Conservation (phyloP, 2,329 filamentous ascomycete genomes). For the Aspergillus ruber region DNA sequence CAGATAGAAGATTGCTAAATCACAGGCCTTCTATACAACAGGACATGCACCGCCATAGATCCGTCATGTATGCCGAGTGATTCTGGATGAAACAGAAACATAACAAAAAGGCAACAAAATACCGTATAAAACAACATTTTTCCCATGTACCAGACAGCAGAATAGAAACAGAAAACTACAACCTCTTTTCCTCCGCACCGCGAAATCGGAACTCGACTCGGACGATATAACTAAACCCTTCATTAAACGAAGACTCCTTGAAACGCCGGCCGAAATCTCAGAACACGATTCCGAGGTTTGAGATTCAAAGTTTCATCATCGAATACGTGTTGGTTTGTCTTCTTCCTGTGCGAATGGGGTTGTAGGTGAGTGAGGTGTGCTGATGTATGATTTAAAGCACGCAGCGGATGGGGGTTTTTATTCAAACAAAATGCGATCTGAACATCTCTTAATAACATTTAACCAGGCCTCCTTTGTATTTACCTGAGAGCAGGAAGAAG, state of each 20-base stretch:
- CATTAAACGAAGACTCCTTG: slow-evolving; percentile 61
- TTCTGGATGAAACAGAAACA: no score
- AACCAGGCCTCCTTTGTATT: no score
- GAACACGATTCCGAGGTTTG: slow-evolving; percentile 68
- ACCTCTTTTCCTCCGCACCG: slow-evolving; percentile 60
- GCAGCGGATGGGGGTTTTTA: slow-evolving; percentile 69
- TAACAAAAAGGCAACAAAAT: not conserved
- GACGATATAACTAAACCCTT: slow-evolving; percentile 78
- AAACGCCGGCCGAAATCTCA: slow-evolving; percentile 66
- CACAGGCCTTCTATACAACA: no score
- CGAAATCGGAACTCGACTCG: slow-evolving; percentile 69
- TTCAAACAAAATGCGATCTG: no score
- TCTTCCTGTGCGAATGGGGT: slow-evolving; percentile 1
- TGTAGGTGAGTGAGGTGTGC: slow-evolving; percentile 18
- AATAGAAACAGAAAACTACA: slow-evolving; percentile 47
- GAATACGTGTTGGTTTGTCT: not conserved
- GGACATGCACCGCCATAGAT: no score
- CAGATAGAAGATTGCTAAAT: no score
- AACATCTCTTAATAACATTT: no score
- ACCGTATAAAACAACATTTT: not conserved
- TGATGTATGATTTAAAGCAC: slow-evolving; percentile 55
- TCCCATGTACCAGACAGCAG: not conserved
- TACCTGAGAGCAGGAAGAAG: no score
- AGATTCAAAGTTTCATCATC: slow-evolving; percentile 65
- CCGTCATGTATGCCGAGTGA: no score